Evolutionary conservation across 257 asterid species (phyloP).

Genomic region (Nicotiana tomentosiformis): DNA sequence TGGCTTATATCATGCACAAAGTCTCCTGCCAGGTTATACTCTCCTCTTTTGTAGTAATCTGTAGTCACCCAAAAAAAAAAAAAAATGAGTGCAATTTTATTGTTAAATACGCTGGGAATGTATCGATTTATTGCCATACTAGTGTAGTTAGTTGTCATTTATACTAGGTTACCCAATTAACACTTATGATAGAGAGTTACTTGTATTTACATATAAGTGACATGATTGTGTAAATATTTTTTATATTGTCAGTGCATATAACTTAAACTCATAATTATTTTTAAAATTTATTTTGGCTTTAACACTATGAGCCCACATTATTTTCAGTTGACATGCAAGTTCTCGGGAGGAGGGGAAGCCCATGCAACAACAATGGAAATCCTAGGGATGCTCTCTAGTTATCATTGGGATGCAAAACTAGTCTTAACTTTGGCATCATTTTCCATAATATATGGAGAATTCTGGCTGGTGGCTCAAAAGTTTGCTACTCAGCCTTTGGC

Average conservation of each 20-base stretch:
- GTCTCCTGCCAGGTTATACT: slow-evolving; percentile 51
- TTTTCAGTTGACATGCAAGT: slow-evolving; percentile 57
- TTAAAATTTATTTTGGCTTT: too few species aligned
- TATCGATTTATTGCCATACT: too few species aligned
- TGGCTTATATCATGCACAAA: slow-evolving; percentile 45
- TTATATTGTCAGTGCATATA: too few species aligned
- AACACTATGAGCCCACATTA: too few species aligned
- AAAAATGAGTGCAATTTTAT: too few species aligned
- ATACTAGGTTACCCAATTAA: too few species aligned
- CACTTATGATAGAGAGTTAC: too few species aligned
- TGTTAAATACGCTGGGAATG: too few species aligned
- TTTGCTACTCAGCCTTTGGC: slow-evolving; percentile 58
- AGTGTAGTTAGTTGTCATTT: too few species aligned
- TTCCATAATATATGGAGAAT: slow-evolving; percentile 60
- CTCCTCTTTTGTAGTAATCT: background rate
- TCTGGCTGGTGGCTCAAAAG: slow-evolving; percentile 60
- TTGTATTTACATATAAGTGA: too few species aligned
- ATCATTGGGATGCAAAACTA: slow-evolving; percentile 72
- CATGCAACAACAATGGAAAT: slow-evolving; percentile 50
- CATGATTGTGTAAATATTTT: too few species aligned
- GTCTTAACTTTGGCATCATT: slow-evolving; percentile 56
- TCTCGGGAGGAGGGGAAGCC: slow-evolving; percentile 53
- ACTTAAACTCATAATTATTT: too few species aligned
- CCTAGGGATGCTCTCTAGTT: slow-evolving; percentile 46
- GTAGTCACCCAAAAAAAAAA: background rate